Base-by-base conservation (phyloP, 805 yeast species). In the Metschnikowia cubensis region DNA sequence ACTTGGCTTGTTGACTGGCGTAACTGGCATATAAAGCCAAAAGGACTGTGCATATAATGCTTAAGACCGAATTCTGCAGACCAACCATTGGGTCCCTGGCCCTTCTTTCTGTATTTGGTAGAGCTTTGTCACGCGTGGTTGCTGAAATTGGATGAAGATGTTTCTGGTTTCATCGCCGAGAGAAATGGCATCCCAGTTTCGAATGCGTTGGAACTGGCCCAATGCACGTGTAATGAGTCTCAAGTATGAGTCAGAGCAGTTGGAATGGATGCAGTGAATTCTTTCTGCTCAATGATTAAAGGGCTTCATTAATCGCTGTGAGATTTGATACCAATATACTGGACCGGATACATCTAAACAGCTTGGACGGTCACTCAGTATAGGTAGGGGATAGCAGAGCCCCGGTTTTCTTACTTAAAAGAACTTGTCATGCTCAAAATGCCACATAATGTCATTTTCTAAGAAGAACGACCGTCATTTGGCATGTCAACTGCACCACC, bases 1-100 rank as follows among this genome's bases (percentile, higher is more conserved):
- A 80, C 69, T 89, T 90, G 8, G 97, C 89, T 62, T 96, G 79
- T 66, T 92, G 94, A 6, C 97, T 97, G 11, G 90, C 81, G 69
- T 92, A 94, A 8, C 98, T 99, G 0, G 97, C 96, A 21, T 21
- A 21, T 6, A 21, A 21, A 21, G 70, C 94, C 98, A 55, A 94
- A 75, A 55, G 94, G 75, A 58, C 96, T 75, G 71, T 91, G 97
- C 52, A 94, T 94, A 43, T 89, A 75, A 62, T 89, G 95, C 68
- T 94, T 99, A 42, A 94, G 78, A 64, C 91, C 77, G 35, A 72
- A 66, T 29, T 50, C 49, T 5, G 50, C 47, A 34, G 38, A 21
- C n/a, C 22, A 21, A 15, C 46, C 39, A 3, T 33, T 32, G n/a
- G 22, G 20, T 11, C 34, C 38, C 22, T n/a, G 15, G 22, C 52